Base-by-base conservation (phyloP, 129 eudicot species). In the Silybum marianum region DNA sequence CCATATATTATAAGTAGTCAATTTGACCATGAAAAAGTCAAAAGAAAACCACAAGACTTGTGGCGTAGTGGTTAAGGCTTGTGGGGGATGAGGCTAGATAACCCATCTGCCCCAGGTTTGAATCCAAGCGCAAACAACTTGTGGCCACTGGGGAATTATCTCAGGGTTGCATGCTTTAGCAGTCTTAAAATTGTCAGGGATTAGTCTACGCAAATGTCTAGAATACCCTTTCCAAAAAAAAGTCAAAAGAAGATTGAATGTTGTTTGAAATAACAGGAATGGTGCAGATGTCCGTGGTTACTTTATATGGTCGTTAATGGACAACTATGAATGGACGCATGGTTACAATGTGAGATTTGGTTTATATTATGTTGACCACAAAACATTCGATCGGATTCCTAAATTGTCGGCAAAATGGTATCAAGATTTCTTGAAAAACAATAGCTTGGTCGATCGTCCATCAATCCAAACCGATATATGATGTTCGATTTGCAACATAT, bases 251-350 rank as follows among this genome's bases (percentile, higher is more conserved):
- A 75, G 28, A 67, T 36, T 76, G 75, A 48, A 19, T 28, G 10
- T 25, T 46, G 16, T 58, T 71, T 16, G 30, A 21, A 77, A 24
- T 46, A 40, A 82, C 82, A 90, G 97, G 88, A 84, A 83, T 34
- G 99, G 95, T 18, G 98, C 97, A 13, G 91, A 95, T 72, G 98
- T 92, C 11, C 90, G 92, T 9, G 98, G 99, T 23, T 92, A 95
- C 80, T 92, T 95, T 48, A 44, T 86, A 78, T 91, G 98, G 98
- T 87, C 87, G 1, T 89, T 91, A 72, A 86, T 93, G 93, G 98
- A 89, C 68, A 86, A 91, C 85, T 93, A 86, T 12, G 99, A 95
- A 84, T 92, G 97, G 99, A 3, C 79, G 19, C 3, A 10, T 11
- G 99, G 97, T 1, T 93, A 88, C 58, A 48, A 30, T n/a, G 70